Conservation (phyloP, 192 early-diverging fungal genomes). For the Podila horticola region DNA sequence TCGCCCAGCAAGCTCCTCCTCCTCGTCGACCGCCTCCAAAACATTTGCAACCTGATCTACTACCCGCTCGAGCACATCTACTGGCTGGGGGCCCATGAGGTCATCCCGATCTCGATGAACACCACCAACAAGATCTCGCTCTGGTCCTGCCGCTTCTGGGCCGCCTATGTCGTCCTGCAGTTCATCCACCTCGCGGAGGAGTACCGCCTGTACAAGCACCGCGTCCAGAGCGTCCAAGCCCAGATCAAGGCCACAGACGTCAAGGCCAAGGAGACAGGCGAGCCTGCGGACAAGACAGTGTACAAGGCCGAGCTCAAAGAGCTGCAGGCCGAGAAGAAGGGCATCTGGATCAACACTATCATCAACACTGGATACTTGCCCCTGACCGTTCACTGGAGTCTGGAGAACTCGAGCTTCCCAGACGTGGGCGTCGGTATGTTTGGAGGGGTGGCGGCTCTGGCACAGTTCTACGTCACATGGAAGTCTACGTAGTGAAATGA, state of each 20-base stretch:
- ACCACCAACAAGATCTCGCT: constrained; percentile 84
- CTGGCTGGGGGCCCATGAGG: constrained; percentile 90
- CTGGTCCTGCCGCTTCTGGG: constrained; percentile 99
- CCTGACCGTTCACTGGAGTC: constrained; percentile 91
- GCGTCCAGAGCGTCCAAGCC: constrained; percentile 55
- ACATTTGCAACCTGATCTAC: constrained; percentile 85
- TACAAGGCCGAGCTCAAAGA: constrained; percentile 74
- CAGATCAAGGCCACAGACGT: constrained; percentile 70
- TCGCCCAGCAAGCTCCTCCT: constrained; percentile 70
- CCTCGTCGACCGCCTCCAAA: constrained; percentile 84
- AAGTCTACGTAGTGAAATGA: constrained; percentile 58
- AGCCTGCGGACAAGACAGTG: constrained; percentile 54
- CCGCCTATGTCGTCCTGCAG: constrained; percentile 89
- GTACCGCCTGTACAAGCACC: constrained; percentile 64
- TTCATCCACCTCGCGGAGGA: constrained; percentile 85
- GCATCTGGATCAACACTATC: constrained; percentile 75
- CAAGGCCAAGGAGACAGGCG: constrained; percentile 55
- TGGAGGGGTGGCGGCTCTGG: constrained; percentile 93
- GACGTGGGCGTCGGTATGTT: constrained; percentile 92
- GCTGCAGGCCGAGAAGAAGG: constrained; percentile 64
- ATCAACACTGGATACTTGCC: constrained; percentile 96
- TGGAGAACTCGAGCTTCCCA: constrained; percentile 87
- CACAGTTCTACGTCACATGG: constrained; percentile 88
- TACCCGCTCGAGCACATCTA: constrained; percentile 97
- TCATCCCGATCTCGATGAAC: constrained; percentile 79